phyloP scores from a whole-genome alignment of 495 filamentous ascomycete species.

The Chaetomidium leptoderma region DNA sequence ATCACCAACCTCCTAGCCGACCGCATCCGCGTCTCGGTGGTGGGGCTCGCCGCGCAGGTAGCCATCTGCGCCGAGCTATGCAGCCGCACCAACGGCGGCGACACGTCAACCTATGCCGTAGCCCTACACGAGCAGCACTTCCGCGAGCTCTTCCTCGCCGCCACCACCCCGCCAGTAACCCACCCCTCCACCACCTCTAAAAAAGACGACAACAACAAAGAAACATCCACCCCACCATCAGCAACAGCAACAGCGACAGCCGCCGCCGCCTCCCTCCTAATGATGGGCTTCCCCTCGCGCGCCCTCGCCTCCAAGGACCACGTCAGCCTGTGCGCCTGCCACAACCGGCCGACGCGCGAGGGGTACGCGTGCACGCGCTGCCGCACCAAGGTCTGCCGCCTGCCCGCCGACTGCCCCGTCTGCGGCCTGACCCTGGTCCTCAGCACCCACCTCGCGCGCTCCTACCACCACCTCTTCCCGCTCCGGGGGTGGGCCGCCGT shows the following conservation, averaged over 20 bases:
- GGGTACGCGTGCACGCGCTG: constrained; percentile 92
- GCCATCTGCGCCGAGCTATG: constrained; percentile 91
- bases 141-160: constrained; percentile 77
- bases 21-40: constrained; percentile 77
- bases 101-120: constrained; percentile 71
- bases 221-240: neutral
- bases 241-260: neutral
- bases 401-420: constrained; percentile 87
- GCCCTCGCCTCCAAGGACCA: constrained; percentile 67
- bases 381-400: constrained; percentile 78
- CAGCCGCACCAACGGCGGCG: constrained; percentile 73
- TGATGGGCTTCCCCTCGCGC: constrained; percentile 98
- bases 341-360: constrained; percentile 76
- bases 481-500: constrained; percentile 88
- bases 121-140: constrained; percentile 87
- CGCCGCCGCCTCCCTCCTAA: constrained; percentile 72
- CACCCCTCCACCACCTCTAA: constrained; percentile 38
- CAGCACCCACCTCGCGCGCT: constrained; percentile 90
- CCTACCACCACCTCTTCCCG: constrained; percentile 95
- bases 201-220: no score
- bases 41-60: constrained; percentile 87
- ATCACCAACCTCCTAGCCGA: constrained; percentile 70
- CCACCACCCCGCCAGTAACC: constrained; percentile 83
- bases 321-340: constrained; percentile 79
- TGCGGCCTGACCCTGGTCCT: constrained; percentile 92